Percentiles rank a stretch among this genome's conserved stretches.
Evolutionary conservation across 306 rosid genomes (phyloP).

Genomic region (Sechiopsis laciniata): DNA sequence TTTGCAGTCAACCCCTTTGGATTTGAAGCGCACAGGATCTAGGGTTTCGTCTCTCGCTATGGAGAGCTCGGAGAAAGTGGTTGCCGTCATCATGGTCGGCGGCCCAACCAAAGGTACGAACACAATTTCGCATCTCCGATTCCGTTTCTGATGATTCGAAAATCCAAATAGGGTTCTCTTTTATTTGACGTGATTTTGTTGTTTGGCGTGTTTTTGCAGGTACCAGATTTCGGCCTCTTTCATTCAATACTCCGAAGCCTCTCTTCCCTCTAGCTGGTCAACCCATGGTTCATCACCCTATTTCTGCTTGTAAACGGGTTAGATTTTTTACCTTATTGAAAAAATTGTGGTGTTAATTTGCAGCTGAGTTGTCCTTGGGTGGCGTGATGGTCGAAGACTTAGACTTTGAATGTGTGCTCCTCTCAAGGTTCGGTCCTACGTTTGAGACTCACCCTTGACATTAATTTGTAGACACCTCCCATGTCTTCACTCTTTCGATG

Average conservation of each 20-base stretch:
- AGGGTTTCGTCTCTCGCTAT: conserved; percentile 26
- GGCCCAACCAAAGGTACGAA: conserved; percentile 94
- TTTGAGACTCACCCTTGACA: no score
- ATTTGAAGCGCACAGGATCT: background rate
- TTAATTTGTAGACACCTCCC: no score
- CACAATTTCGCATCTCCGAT: background rate
- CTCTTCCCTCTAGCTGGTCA: conserved; percentile 98
- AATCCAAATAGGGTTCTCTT: background rate
- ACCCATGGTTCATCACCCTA: conserved; percentile 94
- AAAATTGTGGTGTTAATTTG: background rate
- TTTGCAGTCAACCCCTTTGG: background rate
- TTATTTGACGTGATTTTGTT: conserved; percentile 18
- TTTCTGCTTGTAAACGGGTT: conserved; percentile 90
- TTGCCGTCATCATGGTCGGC: conserved; percentile 97
- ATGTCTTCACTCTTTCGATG: no score
- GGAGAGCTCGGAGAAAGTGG: conserved; percentile 83
- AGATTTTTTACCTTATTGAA: conserved; percentile 18
- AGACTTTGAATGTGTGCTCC: no score
- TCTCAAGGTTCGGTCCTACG: no score
- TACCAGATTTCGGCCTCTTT: conserved; percentile 96
- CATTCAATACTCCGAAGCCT: conserved; percentile 90
- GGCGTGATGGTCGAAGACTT: no score
- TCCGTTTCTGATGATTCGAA: no score
- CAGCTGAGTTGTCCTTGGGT: background rate
- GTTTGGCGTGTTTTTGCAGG: conserved; percentile 39